Evolutionary conservation across 306 rosid genomes (phyloP), one percentile per base, ranked within the genome.

Genomic region (Cucurbita argyrosperma): DNA sequence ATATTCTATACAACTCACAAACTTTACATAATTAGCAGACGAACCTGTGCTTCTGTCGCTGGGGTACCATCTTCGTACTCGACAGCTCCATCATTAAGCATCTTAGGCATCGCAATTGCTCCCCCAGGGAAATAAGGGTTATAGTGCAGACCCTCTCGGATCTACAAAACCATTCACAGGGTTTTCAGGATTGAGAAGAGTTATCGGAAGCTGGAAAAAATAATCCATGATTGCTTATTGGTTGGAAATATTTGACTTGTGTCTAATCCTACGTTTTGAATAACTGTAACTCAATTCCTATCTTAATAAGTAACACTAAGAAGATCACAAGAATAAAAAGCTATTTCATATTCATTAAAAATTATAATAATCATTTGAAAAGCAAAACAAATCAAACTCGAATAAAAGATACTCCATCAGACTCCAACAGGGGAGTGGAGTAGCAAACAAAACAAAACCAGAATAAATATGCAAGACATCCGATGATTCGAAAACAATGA

Each of bases 41-140:
- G 39, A 66, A 91, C 99, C 97, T 94, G 97, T 75, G 97, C 79
- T 89, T 91, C 99, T 19, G 99, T 94, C 18, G 99, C 97, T 77
- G 96, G 87, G 51, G 80, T 87, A 73, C 92, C 96, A 81, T 91
- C 99, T 82, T 94, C 99, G 46, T 88, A 94, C 80, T 94, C 99
- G 56, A 94, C 82, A 77, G 97, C 97, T 65, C 99, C 99, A 77
- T 94, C 99, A 55, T 79, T 89, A 83, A 94, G 99, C 99, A 94
- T 94, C 86, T 94, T 84, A 85, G 99, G 99, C 99, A 94, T 94
- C 38, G 99, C 98, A 81, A 94, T 94, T 59, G 98, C 99, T 46
- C 99, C 99, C 0, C 99, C 99, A 78, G 97, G 97, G 75, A 94
- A 94, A 79, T 94, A 94, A 59, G 99, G 99, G 73, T 94, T 91